Percentiles rank a stretch among this genome's conserved stretches.
Evolutionary conservation across 257 asterid genomes (phyloP).

Genomic region (Phtheirospermum japonicum): DNA sequence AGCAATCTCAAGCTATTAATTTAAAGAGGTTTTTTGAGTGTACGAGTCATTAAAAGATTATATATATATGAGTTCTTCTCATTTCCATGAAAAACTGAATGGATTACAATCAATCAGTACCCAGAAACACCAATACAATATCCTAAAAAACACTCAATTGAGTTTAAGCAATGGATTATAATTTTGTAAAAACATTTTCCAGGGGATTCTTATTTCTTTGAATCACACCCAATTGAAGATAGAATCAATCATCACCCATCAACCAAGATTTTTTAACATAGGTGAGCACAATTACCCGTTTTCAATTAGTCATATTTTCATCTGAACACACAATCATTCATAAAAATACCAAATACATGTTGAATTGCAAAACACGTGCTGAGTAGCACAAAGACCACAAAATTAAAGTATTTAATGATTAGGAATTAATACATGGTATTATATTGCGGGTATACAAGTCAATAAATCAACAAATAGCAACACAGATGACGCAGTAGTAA

Average conservation of each 20-base stretch:
- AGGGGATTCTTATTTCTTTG: not conserved
- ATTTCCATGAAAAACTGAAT: not conserved
- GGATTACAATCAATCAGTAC: not conserved
- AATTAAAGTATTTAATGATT: no score
- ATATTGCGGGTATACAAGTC: no score
- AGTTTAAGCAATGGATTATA: constrained; percentile 4
- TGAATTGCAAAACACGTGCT: no score
- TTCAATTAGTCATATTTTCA: no score
- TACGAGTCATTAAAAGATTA: not conserved
- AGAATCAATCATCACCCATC: constrained; percentile 14
- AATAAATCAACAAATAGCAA: no score
- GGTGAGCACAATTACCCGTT: no score
- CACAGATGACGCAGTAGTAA: not conserved
- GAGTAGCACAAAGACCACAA: not conserved
- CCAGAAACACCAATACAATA: not conserved
- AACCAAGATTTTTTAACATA: constrained; percentile 1
- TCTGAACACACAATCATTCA: not conserved
- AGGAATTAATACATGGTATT: no score
- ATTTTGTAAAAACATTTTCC: not conserved
- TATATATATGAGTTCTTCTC: not conserved
- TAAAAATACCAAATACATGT: not conserved
- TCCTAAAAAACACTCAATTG: not conserved
- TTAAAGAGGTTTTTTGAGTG: no score
- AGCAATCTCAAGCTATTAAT: no score
- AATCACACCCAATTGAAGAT: not conserved